These are phyloP conservation scores for Alternaria ventricosa DNA, from an alignment of 2,329 filamentous ascomycete genomes.

Conservation along the genomic window DNA sequence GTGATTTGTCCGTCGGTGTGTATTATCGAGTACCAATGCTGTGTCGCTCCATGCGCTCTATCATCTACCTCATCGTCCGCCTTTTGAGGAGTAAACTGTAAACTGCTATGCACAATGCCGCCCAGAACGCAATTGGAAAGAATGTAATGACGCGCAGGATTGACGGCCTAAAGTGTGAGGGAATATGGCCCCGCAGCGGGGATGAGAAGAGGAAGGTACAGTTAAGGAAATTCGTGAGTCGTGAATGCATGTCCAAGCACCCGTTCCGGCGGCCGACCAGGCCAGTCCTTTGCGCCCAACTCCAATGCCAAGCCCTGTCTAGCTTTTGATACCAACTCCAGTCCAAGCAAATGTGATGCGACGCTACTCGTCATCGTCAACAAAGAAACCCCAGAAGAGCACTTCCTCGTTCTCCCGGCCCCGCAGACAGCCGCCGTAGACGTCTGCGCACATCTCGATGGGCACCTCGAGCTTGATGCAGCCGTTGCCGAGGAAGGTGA, in stretches of 20 bases:
- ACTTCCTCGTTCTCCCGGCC: conserved; percentile 45
- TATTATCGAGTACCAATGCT: conserved; percentile 21
- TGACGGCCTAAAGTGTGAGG: conserved; percentile 13
- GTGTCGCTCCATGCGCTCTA: conserved; percentile 27
- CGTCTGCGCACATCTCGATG: conserved; percentile 46
- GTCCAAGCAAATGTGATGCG: conserved; percentile 25
- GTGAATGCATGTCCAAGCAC: conserved; percentile 38
- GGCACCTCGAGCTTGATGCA: conserved; percentile 47
- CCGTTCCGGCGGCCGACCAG: conserved; percentile 23
- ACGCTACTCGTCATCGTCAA: conserved; percentile 38
- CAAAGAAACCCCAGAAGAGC: conserved; percentile 46
- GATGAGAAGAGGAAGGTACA: conserved; percentile 17
- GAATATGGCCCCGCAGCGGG: conserved; percentile 7
- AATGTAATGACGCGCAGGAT: conserved; percentile 22
- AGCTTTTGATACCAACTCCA: conserved; percentile 30
- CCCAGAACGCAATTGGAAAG: conserved; percentile 9
- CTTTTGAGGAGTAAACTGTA: conserved; percentile 21
- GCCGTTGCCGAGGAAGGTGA: conserved; percentile 45
- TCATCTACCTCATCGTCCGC: conserved; percentile 28
- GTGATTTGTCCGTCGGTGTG: conserved; percentile 29
- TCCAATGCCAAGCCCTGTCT: conserved; percentile 38
- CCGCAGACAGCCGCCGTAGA: conserved; percentile 39
- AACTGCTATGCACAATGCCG: conserved; percentile 31
- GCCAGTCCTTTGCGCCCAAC: conserved; percentile 38
- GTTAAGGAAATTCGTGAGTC: conserved; percentile 45